A percentile compares a stretch with the other conserved stretches of the same genome.
Conservation (phyloP, 1,284 basidiomycete genomes). For the Trichosporon coremiiforme region DNA sequence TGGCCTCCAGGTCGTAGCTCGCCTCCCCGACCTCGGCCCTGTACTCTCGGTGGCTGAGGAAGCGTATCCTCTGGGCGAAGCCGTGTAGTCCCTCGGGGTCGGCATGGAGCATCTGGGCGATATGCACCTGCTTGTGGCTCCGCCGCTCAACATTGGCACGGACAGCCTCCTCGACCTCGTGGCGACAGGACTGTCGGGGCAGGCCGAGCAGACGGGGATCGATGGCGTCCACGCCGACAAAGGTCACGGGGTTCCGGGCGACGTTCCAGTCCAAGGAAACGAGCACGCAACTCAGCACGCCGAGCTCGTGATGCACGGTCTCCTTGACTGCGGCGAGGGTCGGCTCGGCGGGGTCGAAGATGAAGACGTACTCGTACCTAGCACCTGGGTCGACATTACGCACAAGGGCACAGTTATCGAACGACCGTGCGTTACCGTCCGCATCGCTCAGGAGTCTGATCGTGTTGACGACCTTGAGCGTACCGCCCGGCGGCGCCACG, state of each 20-base stretch:
- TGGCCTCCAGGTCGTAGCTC: conserved; percentile 10
- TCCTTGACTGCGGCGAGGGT: neutral
- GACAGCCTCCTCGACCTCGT: neutral
- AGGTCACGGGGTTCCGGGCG: conserved; percentile 2
- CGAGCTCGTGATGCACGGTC: neutral
- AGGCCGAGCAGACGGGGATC: conserved; percentile 2
- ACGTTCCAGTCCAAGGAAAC: conserved; percentile 11
- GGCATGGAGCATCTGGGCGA: conserved; percentile 6
- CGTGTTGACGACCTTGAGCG: conserved; percentile 7
- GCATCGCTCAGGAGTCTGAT: neutral
- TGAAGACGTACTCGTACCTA: conserved; percentile 15
- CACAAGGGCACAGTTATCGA: neutral
- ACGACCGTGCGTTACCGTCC: neutral
- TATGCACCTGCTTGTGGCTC: conserved; percentile 8
- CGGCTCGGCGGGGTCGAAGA: neutral
- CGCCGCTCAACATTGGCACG: neutral
- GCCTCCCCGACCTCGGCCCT: neutral
- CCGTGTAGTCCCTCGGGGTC: neutral
- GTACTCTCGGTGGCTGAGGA: conserved; percentile 15
- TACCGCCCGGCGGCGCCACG: neutral
- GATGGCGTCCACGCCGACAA: conserved; percentile 10
- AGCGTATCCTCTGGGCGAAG: conserved; percentile 17
- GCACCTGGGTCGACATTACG: neutral
- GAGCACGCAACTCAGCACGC: neutral
- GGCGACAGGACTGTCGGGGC: neutral